Conservation (phyloP, 2,329 filamentous ascomycete genomes). For the Pseudofabraea citricarpa region DNA sequence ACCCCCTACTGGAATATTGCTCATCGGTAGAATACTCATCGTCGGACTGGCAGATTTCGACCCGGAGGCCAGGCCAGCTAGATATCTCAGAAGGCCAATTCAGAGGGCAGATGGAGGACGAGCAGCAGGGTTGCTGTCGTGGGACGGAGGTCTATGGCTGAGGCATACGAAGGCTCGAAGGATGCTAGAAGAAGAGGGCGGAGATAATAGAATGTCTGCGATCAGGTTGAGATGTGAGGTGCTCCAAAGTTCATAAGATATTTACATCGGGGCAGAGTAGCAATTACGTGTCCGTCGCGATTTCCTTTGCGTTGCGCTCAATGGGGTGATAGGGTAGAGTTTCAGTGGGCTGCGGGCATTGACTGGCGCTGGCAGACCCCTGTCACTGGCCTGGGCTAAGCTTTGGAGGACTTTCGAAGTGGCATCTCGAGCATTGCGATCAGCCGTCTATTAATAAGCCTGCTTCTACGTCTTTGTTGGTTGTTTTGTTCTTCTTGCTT, state of each 20-base stretch:
- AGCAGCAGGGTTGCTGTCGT: slow-evolving; percentile 29
- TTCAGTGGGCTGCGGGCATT: background rate
- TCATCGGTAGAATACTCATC: slow-evolving; percentile 22
- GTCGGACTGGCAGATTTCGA: slow-evolving; percentile 23
- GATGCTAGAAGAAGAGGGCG: background rate
- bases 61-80: no score
- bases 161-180: slow-evolving; percentile 22
- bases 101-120: slow-evolving; percentile 12
- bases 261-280: background rate
- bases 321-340: background rate
- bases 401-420: background rate
- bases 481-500: no score
- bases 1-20: slow-evolving; percentile 18
- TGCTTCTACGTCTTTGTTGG: no score
- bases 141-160: slow-evolving; percentile 18
- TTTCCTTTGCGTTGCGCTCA: no score
- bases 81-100: no score
- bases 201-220: no score
- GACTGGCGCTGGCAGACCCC: background rate
- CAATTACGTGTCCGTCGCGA: background rate
- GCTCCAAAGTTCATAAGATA: background rate
- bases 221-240: background rate
- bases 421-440: background rate
- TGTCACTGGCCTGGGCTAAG: background rate
- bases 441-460: no score